phyloP scores from a whole-genome alignment of 805 yeast species.

The Metschnikowia santaceciliae region DNA sequence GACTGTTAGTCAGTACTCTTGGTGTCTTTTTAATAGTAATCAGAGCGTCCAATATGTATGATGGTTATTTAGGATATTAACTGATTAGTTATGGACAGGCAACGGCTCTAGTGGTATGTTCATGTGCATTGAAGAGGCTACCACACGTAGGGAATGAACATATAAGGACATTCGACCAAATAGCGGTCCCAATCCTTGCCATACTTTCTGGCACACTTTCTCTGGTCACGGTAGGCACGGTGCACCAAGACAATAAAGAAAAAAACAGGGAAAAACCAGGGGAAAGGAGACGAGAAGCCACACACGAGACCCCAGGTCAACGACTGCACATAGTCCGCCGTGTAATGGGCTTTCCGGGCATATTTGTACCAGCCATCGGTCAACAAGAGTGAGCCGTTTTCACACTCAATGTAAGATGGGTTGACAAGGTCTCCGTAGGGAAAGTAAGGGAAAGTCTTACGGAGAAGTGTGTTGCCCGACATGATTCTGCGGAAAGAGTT shows the following conservation, averaged over 20 bases:
- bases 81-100: not conserved
- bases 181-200: conserved; percentile 93
- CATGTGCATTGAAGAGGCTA: not conserved
- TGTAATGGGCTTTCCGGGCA: conserved; percentile 93
- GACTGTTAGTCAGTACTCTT: no score
- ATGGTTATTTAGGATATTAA: no score
- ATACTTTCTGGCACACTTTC: conserved; percentile 80
- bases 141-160: conserved; percentile 82
- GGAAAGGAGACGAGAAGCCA: conserved; percentile 83
- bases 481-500: conserved; percentile 80
- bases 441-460: conserved; percentile 91
- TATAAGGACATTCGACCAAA: conserved; percentile 81
- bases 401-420: conserved; percentile 82
- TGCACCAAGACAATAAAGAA: conserved; percentile 84
- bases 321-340: conserved; percentile 88
- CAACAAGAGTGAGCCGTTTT: conserved; percentile 77
- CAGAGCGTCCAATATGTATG: no score
- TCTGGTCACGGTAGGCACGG: conserved; percentile 83
- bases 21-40: no score
- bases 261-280: conserved; percentile 94
- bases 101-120: not conserved
- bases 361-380: conserved; percentile 93
- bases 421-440: conserved; percentile 79
- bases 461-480: conserved; percentile 70
- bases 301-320: conserved; percentile 89